Percentiles rank a stretch among this genome's conserved stretches.
Evolutionary conservation across 352 stramenopile genomes (phyloP).

Genomic region (Pythium vanterpoolii): DNA sequence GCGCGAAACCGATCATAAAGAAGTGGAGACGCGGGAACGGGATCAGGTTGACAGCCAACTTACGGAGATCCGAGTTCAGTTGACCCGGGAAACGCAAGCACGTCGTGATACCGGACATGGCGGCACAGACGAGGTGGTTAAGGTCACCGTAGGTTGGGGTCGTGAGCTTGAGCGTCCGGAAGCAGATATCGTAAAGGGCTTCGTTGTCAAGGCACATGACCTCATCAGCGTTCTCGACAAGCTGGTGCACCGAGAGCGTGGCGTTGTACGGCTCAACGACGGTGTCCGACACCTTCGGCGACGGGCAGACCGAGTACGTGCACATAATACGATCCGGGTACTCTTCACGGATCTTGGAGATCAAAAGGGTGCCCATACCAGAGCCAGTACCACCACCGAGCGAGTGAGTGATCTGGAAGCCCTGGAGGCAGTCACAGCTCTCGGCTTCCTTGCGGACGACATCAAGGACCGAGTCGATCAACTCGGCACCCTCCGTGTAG

Average conservation of each 20-base stretch:
- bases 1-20: conserved; percentile 99
- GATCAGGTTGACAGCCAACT: conserved; percentile 98
- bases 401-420: conserved; percentile 99
- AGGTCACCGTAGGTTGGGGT: conserved; percentile 98
- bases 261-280: conserved; percentile 99
- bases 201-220: conserved; percentile 99
- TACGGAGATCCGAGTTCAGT: conserved; percentile 98
- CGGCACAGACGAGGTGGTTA: conserved; percentile 98
- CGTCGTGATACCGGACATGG: conserved; percentile 98
- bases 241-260: conserved; percentile 98
- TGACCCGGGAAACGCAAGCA: conserved; percentile 98
- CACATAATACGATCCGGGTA: conserved; percentile 99
- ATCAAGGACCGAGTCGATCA: conserved; percentile 98
- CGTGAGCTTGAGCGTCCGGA: conserved; percentile 98
- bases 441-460: conserved; percentile 98
- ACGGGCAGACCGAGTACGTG: conserved; percentile 99
- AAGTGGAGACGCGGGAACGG: conserved; percentile 99
- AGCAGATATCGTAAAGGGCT: conserved; percentile 99
- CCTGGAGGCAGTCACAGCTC: conserved; percentile 97
- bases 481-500: conserved; percentile 98
- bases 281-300: conserved; percentile 97
- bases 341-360: conserved; percentile 98
- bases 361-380: conserved; percentile 98
- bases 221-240: conserved; percentile 99
- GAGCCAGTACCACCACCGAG: conserved; percentile 98